phyloP scores from a whole-genome alignment of 129 eudicot species.

The Flaveria trinervia region DNA sequence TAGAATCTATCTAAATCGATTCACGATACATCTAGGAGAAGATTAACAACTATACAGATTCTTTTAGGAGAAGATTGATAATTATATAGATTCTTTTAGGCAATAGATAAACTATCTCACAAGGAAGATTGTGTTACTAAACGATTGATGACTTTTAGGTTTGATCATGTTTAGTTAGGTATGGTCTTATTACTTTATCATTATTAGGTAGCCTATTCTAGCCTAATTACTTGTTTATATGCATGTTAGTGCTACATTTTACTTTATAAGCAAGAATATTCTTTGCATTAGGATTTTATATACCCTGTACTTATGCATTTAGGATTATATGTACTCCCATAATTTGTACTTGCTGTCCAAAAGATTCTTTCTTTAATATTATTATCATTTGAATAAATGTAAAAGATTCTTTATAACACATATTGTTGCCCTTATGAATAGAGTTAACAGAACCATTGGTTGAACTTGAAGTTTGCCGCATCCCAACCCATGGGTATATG shows the following conservation, averaged over 20 bases:
- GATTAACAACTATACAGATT: too few relatives aligned
- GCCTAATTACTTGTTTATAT: constrained; percentile 40
- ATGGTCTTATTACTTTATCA: constrained; percentile 28
- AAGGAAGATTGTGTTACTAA: neutral
- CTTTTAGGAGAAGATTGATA: too few relatives aligned
- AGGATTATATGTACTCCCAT: constrained; percentile 24
- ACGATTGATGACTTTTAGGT: constrained; percentile 16
- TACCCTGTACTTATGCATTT: constrained; percentile 25
- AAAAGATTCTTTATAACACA: constrained; percentile 13
- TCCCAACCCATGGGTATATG: neutral
- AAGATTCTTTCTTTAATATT: constrained; percentile 33
- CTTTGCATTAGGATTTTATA: constrained; percentile 40
- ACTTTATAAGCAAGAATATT: constrained; percentile 44
- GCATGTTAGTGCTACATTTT: constrained; percentile 27
- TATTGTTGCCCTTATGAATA: constrained; percentile 1
- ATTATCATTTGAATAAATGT: constrained; percentile 21
- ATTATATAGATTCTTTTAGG: too few relatives aligned
- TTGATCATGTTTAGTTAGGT: constrained; percentile 18
- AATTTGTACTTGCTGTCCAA: neutral
- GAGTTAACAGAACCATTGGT: constrained; percentile 2
- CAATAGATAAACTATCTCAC: neutral
- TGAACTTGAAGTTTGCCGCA: neutral
- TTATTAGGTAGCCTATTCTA: constrained; percentile 24
- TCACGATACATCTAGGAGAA: too few relatives aligned
- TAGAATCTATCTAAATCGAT: too few relatives aligned